Conservation (phyloP, 2,329 filamentous ascomycete genomes). For the Alternaria brassicae region DNA sequence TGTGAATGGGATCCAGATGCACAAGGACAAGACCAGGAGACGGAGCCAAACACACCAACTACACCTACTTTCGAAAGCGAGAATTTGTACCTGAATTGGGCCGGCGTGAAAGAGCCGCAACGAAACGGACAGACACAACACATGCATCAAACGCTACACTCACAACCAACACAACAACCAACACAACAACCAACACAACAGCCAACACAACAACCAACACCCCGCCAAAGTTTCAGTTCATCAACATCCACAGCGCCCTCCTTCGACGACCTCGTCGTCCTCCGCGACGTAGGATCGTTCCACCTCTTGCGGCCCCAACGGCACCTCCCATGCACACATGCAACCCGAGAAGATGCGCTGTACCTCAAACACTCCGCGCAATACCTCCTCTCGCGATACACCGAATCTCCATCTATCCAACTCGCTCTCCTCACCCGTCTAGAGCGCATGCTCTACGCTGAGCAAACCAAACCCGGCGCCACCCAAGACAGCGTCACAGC, state of each 20-base stretch:
- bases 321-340: constrained; percentile 31
- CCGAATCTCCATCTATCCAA: constrained; percentile 29
- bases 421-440: constrained; percentile 22
- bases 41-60: background rate
- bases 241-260: constrained; percentile 16
- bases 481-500: background rate
- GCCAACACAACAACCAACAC: background rate
- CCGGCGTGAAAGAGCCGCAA: background rate
- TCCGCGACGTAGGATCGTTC: constrained; percentile 29
- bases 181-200: too few species aligned
- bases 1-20: constrained; percentile 19
- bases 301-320: constrained; percentile 26
- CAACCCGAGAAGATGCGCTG: constrained; percentile 30
- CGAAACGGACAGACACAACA: background rate
- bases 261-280: constrained; percentile 33
- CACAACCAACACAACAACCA: background rate
- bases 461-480: constrained; percentile 6
- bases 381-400: constrained; percentile 7
- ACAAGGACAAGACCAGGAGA: background rate
- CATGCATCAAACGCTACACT: background rate
- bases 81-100: constrained; percentile 4
- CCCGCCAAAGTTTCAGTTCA: background rate
- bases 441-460: constrained; percentile 31
- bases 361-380: constrained; percentile 16
- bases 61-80: background rate